These are phyloP conservation scores for Aciculosporium take DNA, from an alignment of 2,329 filamentous ascomycete species.

Conservation along the genomic window DNA sequence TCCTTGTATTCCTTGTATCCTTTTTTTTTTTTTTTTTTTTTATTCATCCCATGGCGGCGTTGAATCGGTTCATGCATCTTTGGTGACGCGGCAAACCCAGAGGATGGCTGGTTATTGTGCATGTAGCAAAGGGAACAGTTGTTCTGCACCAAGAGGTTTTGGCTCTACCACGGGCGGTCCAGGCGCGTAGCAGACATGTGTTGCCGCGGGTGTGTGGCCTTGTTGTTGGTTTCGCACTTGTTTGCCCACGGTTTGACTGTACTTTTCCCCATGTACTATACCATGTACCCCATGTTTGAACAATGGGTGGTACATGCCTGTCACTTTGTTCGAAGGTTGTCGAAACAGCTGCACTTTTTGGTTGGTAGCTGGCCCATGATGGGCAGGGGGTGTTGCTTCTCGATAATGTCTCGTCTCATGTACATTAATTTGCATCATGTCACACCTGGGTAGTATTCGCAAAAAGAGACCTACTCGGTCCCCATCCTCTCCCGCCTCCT, in stretches of 20 bases:
- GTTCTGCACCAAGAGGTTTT: background rate
- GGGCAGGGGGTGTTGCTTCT: too few relatives aligned
- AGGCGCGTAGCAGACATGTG: background rate
- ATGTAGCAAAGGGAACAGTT: background rate
- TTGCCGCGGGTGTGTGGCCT: background rate
- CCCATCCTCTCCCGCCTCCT: constrained; percentile 28
- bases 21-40: too few relatives aligned
- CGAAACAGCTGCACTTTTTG: too few relatives aligned
- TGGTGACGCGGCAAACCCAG: constrained; percentile 1
- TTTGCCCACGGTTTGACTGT: background rate
- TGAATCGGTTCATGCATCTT: constrained; percentile 5
- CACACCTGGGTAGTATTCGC: too few relatives aligned
- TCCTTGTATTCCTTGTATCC: too few relatives aligned
- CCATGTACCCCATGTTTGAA: too few relatives aligned
- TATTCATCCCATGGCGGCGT: constrained; percentile 6
- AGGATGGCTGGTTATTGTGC: background rate
- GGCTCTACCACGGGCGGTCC: background rate
- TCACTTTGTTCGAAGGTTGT: too few relatives aligned
- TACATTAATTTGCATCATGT: too few relatives aligned
- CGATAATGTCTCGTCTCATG: too few relatives aligned
- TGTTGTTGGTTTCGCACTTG: background rate
- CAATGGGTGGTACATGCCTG: too few relatives aligned
- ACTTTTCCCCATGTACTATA: too few relatives aligned
- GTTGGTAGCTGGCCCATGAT: too few relatives aligned
- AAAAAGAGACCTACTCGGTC: background rate